Evolutionary conservation across 225 moss, liverwort and hornwort species (phyloP), one percentile per base, ranked within the genome.

Genomic region (Thuidium tamariscinum): DNA sequence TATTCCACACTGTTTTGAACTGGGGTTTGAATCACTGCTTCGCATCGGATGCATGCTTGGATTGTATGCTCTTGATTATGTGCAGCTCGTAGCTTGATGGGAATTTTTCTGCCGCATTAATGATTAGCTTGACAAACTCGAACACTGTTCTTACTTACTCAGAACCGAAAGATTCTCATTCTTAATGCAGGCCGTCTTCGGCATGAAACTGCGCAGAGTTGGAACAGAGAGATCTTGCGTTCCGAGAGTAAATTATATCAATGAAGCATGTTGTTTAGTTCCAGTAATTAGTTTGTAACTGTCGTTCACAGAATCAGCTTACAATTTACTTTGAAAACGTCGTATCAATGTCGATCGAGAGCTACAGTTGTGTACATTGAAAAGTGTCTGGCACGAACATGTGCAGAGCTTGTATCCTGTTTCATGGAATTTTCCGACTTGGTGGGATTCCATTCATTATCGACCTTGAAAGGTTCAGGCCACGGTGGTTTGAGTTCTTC

Each of bases 181-280:
- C 7, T 23, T 7, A 12, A 39, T 23, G 4, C 37, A 0, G 13
- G 37, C 37, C 3, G 0, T 11, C 3, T 37, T 22, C 6, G 21
- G 13, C 67, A 68, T 39, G 4, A 13, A 39, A 22, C 13, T 23
- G 23, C 7, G 13, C 13, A 39, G 23, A 37, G 4, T 22, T 22
- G 2, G 2, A 12, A 4, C n/a, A 37, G 22, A 13, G 23, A 39
- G 0, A 4, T 7, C 0, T 23, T 7, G 39, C 39, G 13, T 68
- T 68, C 23, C 23, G 7, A 23, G 13, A 39, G 2, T 21, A 37
- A 23, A 37, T 39, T 39, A 4, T 39, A 4, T 13, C 23, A 68
- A 19, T 68, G 1, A 71, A 44, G 1, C 16, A 0, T 1, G 16
- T 2, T 42, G 5, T 27, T 16, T 42, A 16, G 0, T 16, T 16